Evolutionary conservation across 2,329 filamentous ascomycete species (phyloP).

Genomic region (Rachicladosporium sp.): DNA sequence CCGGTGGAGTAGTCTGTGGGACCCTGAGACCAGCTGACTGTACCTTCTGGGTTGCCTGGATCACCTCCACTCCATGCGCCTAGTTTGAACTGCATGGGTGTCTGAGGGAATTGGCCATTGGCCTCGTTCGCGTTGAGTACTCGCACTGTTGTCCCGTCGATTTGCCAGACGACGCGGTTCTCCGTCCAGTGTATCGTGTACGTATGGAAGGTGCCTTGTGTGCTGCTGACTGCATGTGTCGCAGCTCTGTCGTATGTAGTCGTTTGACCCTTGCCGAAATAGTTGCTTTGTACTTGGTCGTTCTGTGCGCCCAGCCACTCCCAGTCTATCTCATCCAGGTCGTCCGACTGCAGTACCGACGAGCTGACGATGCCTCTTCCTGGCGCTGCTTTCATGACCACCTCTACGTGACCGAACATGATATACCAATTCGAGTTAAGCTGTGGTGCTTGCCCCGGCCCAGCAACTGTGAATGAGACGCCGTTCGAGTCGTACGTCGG

Average conservation of each 20-base stretch:
- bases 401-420: constrained; percentile 91
- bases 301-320: constrained; percentile 80
- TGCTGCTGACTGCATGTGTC: constrained; percentile 56
- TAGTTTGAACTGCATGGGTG: constrained; percentile 88
- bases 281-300: constrained; percentile 83
- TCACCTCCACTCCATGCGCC: constrained; percentile 90
- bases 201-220: constrained; percentile 65
- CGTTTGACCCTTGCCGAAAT: constrained; percentile 87
- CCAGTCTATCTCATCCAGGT: constrained; percentile 91
- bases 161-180: constrained; percentile 73
- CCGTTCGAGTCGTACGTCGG: constrained; percentile 67
- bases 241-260: constrained; percentile 77
- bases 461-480: constrained; percentile 65
- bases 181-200: constrained; percentile 89
- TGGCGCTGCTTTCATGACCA: constrained; percentile 72
- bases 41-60: constrained; percentile 62
- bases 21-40: constrained; percentile 80
- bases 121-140: constrained; percentile 60
- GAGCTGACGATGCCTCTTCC: constrained; percentile 90
- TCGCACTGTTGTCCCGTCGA: constrained; percentile 65
- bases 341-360: constrained; percentile 79
- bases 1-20: constrained; percentile 71
- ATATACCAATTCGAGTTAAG: constrained; percentile 91
- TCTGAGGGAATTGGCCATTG: constrained; percentile 75
- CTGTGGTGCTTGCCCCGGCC: constrained; percentile 72